These are phyloP conservation scores for Microdochium bolleyi DNA, from an alignment of 2,329 filamentous ascomycete genomes.

Conservation along the genomic window DNA sequence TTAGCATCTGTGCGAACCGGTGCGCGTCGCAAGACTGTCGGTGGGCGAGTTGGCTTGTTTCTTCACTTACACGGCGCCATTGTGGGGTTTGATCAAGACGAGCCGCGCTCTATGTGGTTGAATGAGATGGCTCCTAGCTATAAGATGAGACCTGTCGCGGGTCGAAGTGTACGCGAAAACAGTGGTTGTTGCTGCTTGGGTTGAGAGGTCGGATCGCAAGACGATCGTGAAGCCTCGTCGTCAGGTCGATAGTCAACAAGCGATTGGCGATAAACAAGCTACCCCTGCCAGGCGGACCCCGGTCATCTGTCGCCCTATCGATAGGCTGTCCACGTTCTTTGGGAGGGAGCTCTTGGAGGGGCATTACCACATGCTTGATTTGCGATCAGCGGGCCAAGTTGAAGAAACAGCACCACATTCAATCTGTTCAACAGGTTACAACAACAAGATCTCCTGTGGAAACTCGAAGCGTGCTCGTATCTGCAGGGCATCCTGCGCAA, in stretches of 20 bases:
- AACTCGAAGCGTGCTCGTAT: too few species aligned
- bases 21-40: too few species aligned
- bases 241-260: not conserved
- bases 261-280: not conserved
- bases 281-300: not conserved
- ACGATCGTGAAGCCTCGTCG: not conserved
- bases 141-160: not conserved
- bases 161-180: too few species aligned
- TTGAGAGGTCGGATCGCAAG: not conserved
- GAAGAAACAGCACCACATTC: too few species aligned
- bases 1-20: not conserved
- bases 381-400: too few species aligned
- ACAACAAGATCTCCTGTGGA: too few species aligned
- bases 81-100: not conserved
- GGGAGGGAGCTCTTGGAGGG: too few species aligned
- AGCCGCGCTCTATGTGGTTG: not conserved
- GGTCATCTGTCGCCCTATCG: too few species aligned
- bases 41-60: constrained; percentile 10
- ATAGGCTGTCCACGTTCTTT: too few species aligned
- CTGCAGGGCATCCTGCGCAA: too few species aligned
- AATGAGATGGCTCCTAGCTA: not conserved
- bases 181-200: not conserved
- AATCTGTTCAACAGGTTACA: too few species aligned
- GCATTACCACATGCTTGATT: too few species aligned
- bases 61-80: constrained; percentile 8